A percentile compares a stretch with the other conserved stretches of the same genome.
phyloP scores from a whole-genome alignment of 148 eudicot species.

The Vaccinium vitisidaea region DNA sequence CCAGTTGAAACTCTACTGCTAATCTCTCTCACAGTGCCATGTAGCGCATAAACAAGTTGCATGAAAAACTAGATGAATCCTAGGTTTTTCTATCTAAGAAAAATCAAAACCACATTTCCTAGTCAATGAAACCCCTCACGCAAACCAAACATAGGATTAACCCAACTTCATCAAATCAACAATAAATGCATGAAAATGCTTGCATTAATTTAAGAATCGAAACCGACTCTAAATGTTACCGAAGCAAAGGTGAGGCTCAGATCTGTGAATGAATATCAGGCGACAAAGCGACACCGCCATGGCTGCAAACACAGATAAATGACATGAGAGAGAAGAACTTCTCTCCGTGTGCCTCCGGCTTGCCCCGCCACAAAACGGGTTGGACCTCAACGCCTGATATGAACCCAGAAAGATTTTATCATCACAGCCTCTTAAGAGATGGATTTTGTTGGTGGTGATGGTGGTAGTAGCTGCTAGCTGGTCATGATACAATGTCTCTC shows the following conservation, averaged over 20 bases:
- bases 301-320: background rate
- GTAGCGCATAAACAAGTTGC: background rate
- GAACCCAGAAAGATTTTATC: background rate
- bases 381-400: background rate
- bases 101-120: background rate
- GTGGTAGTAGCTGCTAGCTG: background rate
- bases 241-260: slow-evolving; percentile 2
- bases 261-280: background rate
- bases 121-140: background rate
- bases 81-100: background rate
- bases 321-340: background rate
- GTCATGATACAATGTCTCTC: background rate
- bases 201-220: background rate
- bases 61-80: background rate
- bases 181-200: too few relatives aligned
- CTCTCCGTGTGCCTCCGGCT: background rate
- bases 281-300: background rate
- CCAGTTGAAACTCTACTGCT: too few relatives aligned
- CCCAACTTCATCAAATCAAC: background rate
- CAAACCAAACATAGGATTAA: too few relatives aligned
- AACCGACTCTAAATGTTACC: background rate
- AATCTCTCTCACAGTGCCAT: too few relatives aligned
- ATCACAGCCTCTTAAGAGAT: background rate
- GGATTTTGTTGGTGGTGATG: background rate
- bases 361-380: background rate